phyloP scores from a whole-genome alignment of 2,329 filamentous ascomycete species.

The Fusarium sp. region DNA sequence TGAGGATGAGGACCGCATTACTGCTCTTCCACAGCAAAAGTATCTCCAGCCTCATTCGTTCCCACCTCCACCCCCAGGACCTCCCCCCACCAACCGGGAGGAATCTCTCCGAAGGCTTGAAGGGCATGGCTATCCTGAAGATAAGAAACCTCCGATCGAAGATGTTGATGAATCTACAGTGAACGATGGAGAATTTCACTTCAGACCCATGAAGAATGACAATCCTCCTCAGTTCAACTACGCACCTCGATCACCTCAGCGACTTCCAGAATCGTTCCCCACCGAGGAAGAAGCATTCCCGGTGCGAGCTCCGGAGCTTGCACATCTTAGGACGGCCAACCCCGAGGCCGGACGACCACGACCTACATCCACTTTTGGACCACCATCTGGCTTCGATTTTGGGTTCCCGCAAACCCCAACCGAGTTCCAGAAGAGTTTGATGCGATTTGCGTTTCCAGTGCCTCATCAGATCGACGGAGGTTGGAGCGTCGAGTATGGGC shows the following conservation, averaged over 20 bases:
- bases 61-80: conserved; percentile 46
- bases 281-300: conserved; percentile 42
- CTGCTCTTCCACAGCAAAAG: conserved; percentile 78
- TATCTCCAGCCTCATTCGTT: conserved; percentile 67
- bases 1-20: conserved; percentile 87
- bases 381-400: conserved; percentile 75
- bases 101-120: conserved; percentile 63
- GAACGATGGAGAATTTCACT: conserved; percentile 63
- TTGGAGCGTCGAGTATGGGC: conserved; percentile 92
- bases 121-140: conserved; percentile 59
- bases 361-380: conserved; percentile 68
- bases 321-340: conserved; percentile 64
- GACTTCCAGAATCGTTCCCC: conserved; percentile 38
- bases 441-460: conserved; percentile 87
- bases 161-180: conserved; percentile 31
- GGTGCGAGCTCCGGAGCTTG: conserved; percentile 64
- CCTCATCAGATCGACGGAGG: conserved; percentile 77
- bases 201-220: conserved; percentile 63
- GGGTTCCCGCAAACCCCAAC: conserved; percentile 87
- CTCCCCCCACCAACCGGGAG: conserved; percentile 51
- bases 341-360: conserved; percentile 50
- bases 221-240: conserved; percentile 69
- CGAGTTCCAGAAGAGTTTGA: conserved; percentile 87
- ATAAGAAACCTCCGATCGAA: conserved; percentile 51
- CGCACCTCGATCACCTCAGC: conserved; percentile 60